Conservation (phyloP, 768 basidiomycete genomes). For the Rhodotorula graminis region DNA sequence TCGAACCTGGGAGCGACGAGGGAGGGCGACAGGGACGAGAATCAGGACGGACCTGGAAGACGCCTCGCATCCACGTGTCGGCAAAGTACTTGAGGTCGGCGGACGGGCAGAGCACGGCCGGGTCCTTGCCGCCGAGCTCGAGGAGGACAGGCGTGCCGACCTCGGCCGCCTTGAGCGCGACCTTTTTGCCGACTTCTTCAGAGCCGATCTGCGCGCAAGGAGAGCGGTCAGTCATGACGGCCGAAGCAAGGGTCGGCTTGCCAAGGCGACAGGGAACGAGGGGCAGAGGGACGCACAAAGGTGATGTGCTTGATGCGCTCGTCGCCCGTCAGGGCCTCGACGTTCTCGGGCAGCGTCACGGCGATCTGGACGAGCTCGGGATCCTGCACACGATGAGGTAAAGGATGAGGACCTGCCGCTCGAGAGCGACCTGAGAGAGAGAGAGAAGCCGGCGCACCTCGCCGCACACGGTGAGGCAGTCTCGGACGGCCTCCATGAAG, state of each 20-base stretch:
- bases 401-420: too few relatives aligned
- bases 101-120: conserved; percentile 77
- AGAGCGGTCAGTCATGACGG: conserved; percentile 48
- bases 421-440: neutral
- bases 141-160: conserved; percentile 86
- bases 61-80: conserved; percentile 80
- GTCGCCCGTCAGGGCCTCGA: conserved; percentile 68
- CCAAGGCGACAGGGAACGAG: too few relatives aligned
- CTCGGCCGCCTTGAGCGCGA: conserved; percentile 76
- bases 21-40: neutral
- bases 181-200: conserved; percentile 52
- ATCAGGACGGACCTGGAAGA: conserved; percentile 79
- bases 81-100: conserved; percentile 77
- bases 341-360: conserved; percentile 82
- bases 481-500: conserved; percentile 71
- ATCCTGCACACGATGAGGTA: too few relatives aligned
- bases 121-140: conserved; percentile 76
- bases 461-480: conserved; percentile 68
- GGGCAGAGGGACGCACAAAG: conserved; percentile 67
- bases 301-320: conserved; percentile 87
- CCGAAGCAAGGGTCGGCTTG: too few relatives aligned
- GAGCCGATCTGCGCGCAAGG: conserved; percentile 34
- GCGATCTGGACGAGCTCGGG: conserved; percentile 57
- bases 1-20: too few relatives aligned
- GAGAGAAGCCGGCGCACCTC: conserved; percentile 1